phyloP scores from a whole-genome alignment of 176 grass and related monocot species.

The Oropetium thomaeum region DNA sequence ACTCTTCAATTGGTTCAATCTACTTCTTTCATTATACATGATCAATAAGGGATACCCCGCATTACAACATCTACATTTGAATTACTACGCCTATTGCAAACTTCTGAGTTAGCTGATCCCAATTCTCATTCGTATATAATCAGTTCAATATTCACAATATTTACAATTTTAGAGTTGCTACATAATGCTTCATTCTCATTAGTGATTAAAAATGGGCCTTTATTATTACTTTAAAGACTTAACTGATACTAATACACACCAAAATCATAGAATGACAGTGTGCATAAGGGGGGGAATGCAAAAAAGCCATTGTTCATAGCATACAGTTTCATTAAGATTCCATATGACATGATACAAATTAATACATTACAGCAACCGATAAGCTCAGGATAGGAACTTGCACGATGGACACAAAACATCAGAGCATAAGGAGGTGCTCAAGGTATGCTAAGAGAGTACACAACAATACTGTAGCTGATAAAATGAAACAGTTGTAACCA shows the following conservation, averaged over 20 bases:
- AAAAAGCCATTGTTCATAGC: not conserved
- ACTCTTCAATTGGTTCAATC: too few species aligned
- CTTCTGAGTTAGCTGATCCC: not conserved
- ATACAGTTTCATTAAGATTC: not conserved
- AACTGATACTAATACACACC: too few species aligned
- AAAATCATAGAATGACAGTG: not conserved
- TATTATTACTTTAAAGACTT: too few species aligned
- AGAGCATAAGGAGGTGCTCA: not conserved
- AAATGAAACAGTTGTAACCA: too few species aligned
- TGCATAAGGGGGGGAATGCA: not conserved
- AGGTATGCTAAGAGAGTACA: too few species aligned
- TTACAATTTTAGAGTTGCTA: not conserved
- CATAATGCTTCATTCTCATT: not conserved
- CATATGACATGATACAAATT: not conserved
- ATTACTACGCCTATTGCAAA: not conserved
- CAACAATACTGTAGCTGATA: not conserved
- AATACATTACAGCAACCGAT: not conserved
- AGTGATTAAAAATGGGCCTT: too few species aligned
- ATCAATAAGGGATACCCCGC: not conserved
- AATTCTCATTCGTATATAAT: not conserved
- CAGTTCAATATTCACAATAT: not conserved
- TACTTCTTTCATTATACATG: too few species aligned
- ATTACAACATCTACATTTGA: not conserved
- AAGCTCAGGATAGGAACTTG: not conserved
- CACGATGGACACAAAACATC: not conserved